These are phyloP conservation scores for Kodamaea sagamina DNA, from an alignment of 805 yeast species.

Conservation along the genomic window DNA sequence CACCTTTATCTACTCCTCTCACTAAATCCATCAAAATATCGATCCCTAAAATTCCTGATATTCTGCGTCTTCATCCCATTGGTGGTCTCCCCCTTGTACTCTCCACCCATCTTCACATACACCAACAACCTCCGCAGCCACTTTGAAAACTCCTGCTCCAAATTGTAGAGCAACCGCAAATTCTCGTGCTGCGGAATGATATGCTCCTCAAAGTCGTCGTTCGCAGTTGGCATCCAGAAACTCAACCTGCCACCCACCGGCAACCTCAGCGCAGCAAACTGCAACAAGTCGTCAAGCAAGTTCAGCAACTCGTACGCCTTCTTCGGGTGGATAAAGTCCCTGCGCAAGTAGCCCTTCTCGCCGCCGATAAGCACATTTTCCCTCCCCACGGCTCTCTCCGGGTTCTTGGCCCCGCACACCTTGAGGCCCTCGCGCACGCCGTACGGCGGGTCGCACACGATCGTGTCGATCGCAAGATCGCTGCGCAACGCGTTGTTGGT, in stretches of 20 bases:
- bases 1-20: constrained; percentile 27
- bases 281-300: constrained; percentile 73
- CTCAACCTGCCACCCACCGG: constrained; percentile 79
- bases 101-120: constrained; percentile 62
- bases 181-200: constrained; percentile 77
- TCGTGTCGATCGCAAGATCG: constrained; percentile 67
- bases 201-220: constrained; percentile 71
- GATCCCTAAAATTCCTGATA: constrained; percentile 64
- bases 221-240: constrained; percentile 98
- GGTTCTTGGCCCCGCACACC: constrained; percentile 79
- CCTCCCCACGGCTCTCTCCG: constrained; percentile 69
- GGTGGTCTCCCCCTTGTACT: constrained; percentile 50
- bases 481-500: constrained; percentile 81
- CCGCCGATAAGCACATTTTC: constrained; percentile 78
- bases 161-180: constrained; percentile 66
- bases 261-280: constrained; percentile 70
- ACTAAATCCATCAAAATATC: constrained; percentile 72
- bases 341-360: constrained; percentile 68
- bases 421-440: constrained; percentile 95
- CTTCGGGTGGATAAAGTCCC: constrained; percentile 89
- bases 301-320: constrained; percentile 82
- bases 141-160: constrained; percentile 86
- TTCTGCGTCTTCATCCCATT: constrained; percentile 48
- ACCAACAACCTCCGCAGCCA: constrained; percentile 91
- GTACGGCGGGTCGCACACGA: constrained; percentile 96